phyloP scores from a whole-genome alignment of 2,329 filamentous ascomycete species.

The Colletotrichum sublineola region DNA sequence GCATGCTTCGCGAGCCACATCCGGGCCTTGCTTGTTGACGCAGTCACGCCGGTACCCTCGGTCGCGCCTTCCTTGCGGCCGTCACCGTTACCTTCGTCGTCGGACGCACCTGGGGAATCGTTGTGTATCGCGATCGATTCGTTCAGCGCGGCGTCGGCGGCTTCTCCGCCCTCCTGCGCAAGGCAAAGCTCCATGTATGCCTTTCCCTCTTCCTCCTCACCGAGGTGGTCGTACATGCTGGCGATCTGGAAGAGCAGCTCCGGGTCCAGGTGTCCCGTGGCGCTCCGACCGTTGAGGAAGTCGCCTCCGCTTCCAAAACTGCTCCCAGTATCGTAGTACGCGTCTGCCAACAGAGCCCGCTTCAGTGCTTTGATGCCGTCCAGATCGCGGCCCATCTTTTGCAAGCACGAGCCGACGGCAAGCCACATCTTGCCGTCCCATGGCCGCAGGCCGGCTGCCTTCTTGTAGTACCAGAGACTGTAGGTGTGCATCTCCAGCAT shows the following conservation, averaged over 20 bases:
- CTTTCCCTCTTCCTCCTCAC: conserved; percentile 83
- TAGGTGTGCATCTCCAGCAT: conserved; percentile 98
- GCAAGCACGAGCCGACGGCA: conserved; percentile 91
- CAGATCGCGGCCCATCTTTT: conserved; percentile 87
- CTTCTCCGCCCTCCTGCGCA: conserved; percentile 82
- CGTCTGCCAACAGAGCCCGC: conserved; percentile 88
- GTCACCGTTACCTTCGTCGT: conserved; percentile 50
- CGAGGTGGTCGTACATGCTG: conserved; percentile 84
- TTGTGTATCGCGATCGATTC: conserved; percentile 69
- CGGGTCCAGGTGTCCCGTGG: conserved; percentile 80
- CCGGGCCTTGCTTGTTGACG: conserved; percentile 90
- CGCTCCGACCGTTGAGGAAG: conserved; percentile 62
- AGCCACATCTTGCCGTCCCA: conserved; percentile 99
- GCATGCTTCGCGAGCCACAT: conserved; percentile 93
- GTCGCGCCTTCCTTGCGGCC: conserved; percentile 48
- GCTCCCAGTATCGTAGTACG: conserved; percentile 80
- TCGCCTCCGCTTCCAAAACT: conserved; percentile 64
- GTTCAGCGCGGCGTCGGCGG: conserved; percentile 56
- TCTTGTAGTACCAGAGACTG: conserved; percentile 97
- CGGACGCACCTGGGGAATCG: conserved; percentile 61
- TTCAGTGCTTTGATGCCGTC: conserved; percentile 97
- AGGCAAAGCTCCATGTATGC: conserved; percentile 97
- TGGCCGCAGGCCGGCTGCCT: conserved; percentile 90
- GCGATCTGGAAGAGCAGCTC: conserved; percentile 94
- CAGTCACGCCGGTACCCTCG: conserved; percentile 85